A percentile compares a stretch with the other conserved stretches of the same genome.
Conservation (phyloP, 1,139 yeast species). For the Martiniozyma asiatica region DNA sequence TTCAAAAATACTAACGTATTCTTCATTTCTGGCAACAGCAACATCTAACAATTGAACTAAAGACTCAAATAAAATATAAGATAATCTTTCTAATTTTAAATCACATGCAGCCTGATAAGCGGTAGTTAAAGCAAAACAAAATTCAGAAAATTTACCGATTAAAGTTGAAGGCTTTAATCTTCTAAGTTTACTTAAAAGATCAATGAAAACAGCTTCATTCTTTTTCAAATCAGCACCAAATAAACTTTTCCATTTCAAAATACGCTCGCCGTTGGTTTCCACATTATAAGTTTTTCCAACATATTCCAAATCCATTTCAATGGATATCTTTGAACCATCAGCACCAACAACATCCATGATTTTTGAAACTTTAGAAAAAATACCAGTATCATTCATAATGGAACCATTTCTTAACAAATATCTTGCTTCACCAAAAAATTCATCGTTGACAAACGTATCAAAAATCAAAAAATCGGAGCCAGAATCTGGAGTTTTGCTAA, state of each 20-base stretch:
- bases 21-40: constrained; percentile 56
- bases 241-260: constrained; percentile 44
- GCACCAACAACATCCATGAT: constrained; percentile 12
- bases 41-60: constrained; percentile 50
- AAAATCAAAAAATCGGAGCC: constrained; percentile 39
- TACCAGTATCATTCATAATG: constrained; percentile 15
- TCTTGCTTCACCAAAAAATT: constrained; percentile 41
- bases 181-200: constrained; percentile 34
- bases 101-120: constrained; percentile 16
- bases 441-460: constrained; percentile 54
- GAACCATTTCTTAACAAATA: constrained; percentile 24
- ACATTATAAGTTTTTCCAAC: constrained; percentile 60
- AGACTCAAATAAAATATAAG: constrained; percentile 35
- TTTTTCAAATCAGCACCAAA: constrained; percentile 23
- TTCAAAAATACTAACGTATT: constrained; percentile 44
- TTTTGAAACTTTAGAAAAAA: constrained; percentile 18
- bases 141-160: constrained; percentile 44
- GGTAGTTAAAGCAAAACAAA: constrained; percentile 31
- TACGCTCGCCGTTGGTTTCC: constrained; percentile 43
- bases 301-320: constrained; percentile 53
- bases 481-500: constrained; percentile 14
- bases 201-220: constrained; percentile 17
- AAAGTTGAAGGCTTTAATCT: constrained; percentile 29
- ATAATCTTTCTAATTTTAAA: constrained; percentile 16
- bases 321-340: constrained; percentile 32